A percentile compares a stretch with the other conserved stretches of the same genome.
Conservation (phyloP, 2,329 filamentous ascomycete genomes). For the Ophiosphaerella narmari region DNA sequence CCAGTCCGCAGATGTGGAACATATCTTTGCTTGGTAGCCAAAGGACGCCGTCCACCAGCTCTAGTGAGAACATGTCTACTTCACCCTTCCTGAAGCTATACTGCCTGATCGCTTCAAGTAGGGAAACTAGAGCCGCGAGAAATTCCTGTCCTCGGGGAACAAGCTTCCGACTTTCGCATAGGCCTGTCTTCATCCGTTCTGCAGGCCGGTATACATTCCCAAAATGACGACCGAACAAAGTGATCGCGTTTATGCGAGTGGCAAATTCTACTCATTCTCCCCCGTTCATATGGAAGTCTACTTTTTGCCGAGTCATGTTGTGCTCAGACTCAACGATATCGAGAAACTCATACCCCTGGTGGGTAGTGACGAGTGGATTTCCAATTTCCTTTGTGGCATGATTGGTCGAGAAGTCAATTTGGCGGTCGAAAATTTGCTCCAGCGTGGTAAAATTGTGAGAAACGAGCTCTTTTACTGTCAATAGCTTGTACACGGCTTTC, state of each 20-base stretch:
- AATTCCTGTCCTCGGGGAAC: not conserved
- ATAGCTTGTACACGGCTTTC: no score
- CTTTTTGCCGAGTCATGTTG: not conserved
- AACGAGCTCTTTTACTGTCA: no score
- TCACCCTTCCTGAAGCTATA: not conserved
- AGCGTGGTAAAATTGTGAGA: no score
- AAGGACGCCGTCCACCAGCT: not conserved
- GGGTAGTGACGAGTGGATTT: no score
- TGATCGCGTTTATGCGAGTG: not conserved
- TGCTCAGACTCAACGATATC: not conserved
- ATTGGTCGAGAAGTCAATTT: no score
- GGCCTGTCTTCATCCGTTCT: not conserved
- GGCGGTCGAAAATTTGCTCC: no score
- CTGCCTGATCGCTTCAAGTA: not conserved
- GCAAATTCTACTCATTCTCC: not conserved
- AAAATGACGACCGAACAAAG: slow-evolving; percentile 1
- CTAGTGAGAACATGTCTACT: not conserved
- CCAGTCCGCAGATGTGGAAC: not conserved
- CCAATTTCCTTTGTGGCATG: no score
- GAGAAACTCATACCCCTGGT: slow-evolving; percentile 1
- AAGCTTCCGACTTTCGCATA: not conserved
- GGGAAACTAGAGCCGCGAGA: not conserved
- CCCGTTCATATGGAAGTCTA: slow-evolving; percentile 1
- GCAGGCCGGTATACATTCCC: not conserved
- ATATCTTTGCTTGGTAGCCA: not conserved